Conservation (phyloP, 192 early-diverging fungal genomes). For the Umbelopsis vinacea region DNA sequence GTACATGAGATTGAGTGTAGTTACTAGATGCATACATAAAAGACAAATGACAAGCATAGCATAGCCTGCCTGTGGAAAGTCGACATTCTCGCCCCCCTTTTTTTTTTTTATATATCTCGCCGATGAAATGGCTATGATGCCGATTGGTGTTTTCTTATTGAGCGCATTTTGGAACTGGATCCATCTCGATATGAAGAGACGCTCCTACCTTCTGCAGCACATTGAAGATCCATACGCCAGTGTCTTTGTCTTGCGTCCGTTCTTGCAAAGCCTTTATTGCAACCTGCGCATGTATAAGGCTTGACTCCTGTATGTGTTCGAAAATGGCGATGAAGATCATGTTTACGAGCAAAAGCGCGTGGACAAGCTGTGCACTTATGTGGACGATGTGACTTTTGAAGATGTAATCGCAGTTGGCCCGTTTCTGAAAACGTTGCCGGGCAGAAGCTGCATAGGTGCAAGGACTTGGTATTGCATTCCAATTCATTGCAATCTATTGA, state of each 20-base stretch:
- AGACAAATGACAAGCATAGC: no score
- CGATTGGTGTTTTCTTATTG: no score
- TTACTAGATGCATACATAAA: no score
- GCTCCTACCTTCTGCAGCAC: conserved; percentile 12
- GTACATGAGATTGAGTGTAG: no score
- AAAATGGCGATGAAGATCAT: conserved; percentile 74
- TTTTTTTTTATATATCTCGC: no score
- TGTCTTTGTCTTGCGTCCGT: conserved; percentile 75
- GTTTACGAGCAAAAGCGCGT: conserved; percentile 69
- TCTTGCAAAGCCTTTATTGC: conserved; percentile 66
- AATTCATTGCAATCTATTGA: background rate
- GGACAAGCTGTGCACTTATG: conserved; percentile 65
- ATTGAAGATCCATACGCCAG: conserved; percentile 36
- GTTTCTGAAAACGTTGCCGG: background rate
- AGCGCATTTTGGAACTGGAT: background rate
- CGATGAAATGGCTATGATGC: no score
- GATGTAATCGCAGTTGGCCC: background rate
- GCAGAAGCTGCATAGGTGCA: background rate
- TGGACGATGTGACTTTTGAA: conserved; percentile 45
- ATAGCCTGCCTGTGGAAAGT: no score
- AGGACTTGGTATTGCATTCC: background rate
- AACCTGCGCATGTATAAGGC: conserved; percentile 67
- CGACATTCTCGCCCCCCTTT: no score
- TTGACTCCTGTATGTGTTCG: conserved; percentile 60
- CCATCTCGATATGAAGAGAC: background rate